Evolutionary conservation across 116 monocot genomes (phyloP), one percentile per base, ranked within the genome.

Genomic region (Posidonia oceanica): DNA sequence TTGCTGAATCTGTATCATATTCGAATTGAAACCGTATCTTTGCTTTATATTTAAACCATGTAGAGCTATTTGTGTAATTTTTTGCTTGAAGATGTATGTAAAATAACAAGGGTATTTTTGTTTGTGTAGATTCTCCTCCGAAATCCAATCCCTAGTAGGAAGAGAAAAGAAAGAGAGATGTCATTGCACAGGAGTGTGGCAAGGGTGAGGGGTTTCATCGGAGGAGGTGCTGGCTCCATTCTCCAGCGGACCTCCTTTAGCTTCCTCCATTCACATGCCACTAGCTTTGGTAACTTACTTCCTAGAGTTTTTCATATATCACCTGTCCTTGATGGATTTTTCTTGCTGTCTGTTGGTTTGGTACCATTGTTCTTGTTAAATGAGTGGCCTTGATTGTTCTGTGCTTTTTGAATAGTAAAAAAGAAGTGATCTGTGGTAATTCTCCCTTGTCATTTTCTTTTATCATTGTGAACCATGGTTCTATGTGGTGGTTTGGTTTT

Each of bases 251-350:
- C n/a, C 39, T 57, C 56, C 56, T 54, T 12, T 39, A 55, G 15
- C 3, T 39, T 56, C 13, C 54, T 54, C 38, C 69, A 69, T 69
- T 69, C 69, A 39, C 69, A 69, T 69, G 54, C 69, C 57, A 69
- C 69, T 17, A 69, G 69, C 39, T 69, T 69, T 37, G 69, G 69
- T 69, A 69, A 14, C 68, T 68, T 53, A 3, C 29, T 13, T 5
- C 21, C 38, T 1, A 18, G 2, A 4, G 44, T 52, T 23, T 51
- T 21, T 21, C 16, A 16, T 17, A 5, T 21, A 17, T 58, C 58
- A n/a, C 29, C 68, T 21, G 7, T 52, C 39, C 42, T 48, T 18
- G 44, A 42, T 54, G 0, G 11, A 4, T 36, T 29, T 29, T 52
- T 18, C 16, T 51, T 67, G 18, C 4, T 18, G 17, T 18, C 23